Evolutionary conservation across 192 early-diverging fungal genomes (phyloP).

Genomic region (Umbelopsis vinacea): DNA sequence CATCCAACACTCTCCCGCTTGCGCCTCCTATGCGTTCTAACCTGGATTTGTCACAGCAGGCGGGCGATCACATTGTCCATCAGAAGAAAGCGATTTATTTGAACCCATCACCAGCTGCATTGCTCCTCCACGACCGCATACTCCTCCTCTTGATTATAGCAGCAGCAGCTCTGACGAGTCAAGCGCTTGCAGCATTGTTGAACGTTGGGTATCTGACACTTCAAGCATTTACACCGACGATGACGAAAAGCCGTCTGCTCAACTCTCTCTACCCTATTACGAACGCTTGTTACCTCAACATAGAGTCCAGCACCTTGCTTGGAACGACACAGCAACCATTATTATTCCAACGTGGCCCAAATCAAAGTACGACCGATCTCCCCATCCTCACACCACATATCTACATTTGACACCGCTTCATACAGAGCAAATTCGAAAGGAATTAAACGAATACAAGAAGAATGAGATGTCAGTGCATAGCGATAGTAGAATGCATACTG

Average conservation of each 20-base stretch:
- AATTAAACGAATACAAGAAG: conserved; percentile 18
- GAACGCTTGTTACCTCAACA: not conserved
- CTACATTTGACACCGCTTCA: conserved; percentile 9
- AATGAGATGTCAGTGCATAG: conserved; percentile 16
- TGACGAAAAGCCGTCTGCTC: not conserved
- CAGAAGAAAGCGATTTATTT: not conserved
- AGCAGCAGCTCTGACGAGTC: not conserved
- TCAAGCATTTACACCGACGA: conserved; percentile 7
- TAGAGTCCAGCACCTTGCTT: not conserved
- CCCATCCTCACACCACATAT: conserved; percentile 11
- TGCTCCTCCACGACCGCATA: conserved; percentile 11
- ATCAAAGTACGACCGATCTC: conserved; percentile 18
- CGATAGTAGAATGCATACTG: conserved; percentile 10
- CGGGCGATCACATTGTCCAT: not conserved
- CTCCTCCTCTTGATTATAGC: not conserved
- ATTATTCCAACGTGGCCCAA: conserved; percentile 18
- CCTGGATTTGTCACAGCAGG: not conserved
- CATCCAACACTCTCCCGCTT: not conserved
- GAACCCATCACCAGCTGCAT: conserved; percentile 3
- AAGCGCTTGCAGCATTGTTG: not conserved
- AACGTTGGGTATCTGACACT: not conserved
- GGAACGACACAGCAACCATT: conserved; percentile 16
- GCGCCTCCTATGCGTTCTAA: not conserved
- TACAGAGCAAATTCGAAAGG: conserved; percentile 4
- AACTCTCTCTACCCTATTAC: not conserved